Base-by-base conservation (phyloP, 805 yeast genomes). In the Monosporozyma yasuniensis region DNA sequence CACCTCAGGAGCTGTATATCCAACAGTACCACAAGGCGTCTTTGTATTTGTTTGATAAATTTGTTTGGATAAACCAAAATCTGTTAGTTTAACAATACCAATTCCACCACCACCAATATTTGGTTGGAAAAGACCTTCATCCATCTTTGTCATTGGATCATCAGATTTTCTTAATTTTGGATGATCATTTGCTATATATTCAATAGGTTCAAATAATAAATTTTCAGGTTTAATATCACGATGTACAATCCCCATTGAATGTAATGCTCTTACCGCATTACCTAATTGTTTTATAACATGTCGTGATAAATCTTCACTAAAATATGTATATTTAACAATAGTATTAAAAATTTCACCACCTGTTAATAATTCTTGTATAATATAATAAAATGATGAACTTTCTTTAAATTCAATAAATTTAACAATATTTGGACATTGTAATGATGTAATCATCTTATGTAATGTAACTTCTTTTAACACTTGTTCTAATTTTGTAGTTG, bases 11-110 rank as follows among this genome's bases (percentile, higher is more conserved):
- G 99, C 99, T 2, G 98, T 91, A 63, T 93, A 93, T 3, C 98
- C 98, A 16, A 93, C 96, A 0, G 99, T 93, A 47, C 99, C 99
- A 70, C 99, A 93, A 0, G 99, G 99, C 0, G 99, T 93, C 75
- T 88, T 87, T 21, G 97, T 87, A 59, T 86, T 86, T 46, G 83
- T 78, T 60, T 84, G 87, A 82, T 89, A 84, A 30, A 91, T 81
- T 62, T 89, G 87, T 67, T 93, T 93, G 3, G 96, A 87, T 18
- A 93, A 72, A 0, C 99, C 99, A 69, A 93, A 93, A 67, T 93
- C 99, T 1, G 98, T 98, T 47, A 93, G 72, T 66, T 91, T 91
- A 32, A 93, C 89, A 14, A 71, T 59, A 8, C 98, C 99, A 56
- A 93, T 84, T 12, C 90, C 87, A 49, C 96, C 99, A 44, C 95